Evolutionary conservation across 306 rosid species (phyloP), one percentile per base, ranked within the genome.

Genomic region (Rosa chinensis): DNA sequence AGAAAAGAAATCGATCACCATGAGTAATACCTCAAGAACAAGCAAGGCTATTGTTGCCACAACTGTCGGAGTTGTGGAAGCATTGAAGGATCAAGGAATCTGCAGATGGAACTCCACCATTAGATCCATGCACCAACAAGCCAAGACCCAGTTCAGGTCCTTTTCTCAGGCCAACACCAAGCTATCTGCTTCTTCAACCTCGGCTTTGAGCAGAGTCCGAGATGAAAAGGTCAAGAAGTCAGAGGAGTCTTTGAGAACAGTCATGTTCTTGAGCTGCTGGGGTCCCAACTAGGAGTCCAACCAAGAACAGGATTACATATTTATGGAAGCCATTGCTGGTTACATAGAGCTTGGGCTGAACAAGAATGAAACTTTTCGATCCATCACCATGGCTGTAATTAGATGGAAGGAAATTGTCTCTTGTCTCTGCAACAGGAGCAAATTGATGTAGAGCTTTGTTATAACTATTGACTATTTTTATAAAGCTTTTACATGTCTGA

Each of bases 251-350:
- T 39, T 84, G 28, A 84, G 87, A 37, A 80, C 76, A 4, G 82
- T 84, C 77, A 84, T 84, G 84, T 84, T 37, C 42, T 59, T 84
- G 55, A 84, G 79, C 73, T 84, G 62, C 62, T 55, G 87, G 87
- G 87, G 77, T 59, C 87, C 87, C 20, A 84, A 79, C 42, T 59
- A 10, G 21, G 62, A 56, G 4, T 23, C 16, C 66, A 23, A 59
- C 13, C 77, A 42, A 42, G 69, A 59, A 11, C 43, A 8, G 23
- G 18, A 56, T 8, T 5, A 32, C 40, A 13, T 37, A 1, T 62
- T 62, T 62, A 11, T 12, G 67, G 40, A 28, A 62, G 67, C 66
- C 37, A 23, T 62, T 62, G 40, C 21, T 56, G 66, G 39, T 25
- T 61, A 4, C 66, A 61, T 61, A 62, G 40, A 35, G 70, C 45